Base-by-base conservation (phyloP, 108 stramenopile genomes). In the Cyclotella kingstonii region DNA sequence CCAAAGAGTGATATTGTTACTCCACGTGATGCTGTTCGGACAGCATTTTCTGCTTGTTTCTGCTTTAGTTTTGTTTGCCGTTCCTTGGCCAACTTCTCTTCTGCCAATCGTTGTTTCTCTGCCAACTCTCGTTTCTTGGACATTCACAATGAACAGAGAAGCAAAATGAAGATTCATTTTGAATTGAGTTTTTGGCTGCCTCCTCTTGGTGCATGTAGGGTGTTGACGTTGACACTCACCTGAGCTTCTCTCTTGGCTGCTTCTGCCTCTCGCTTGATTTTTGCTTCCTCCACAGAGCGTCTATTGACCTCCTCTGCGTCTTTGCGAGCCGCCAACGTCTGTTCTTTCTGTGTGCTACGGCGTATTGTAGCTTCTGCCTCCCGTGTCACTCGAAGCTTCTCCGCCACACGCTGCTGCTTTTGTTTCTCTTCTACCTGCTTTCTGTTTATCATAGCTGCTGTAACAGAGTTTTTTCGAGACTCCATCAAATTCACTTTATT, bases 1-100 rank as follows among this genome's bases (percentile, higher is more conserved):
- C 62, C 70, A 52, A 72, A 72, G 10, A 72, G 31, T 28, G 54
- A 63, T 11, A 72, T 72, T 10, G 70, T 72, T 10, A 57, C 62
- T 41, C 70, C 62, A 34, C 70, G 57, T 8, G 57, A 33, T 42
- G 68, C 62, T 18, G 29, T 64, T 1, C 22, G 51, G 5, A 63
- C 56, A 26, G 50, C 50, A 43, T 58, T 44, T 39, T 58, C 63
- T 5, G 70, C 70, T 17, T 63, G 56, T 42, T 42, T 47, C 42
- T 68, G 53, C 18, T 54, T 23, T 34, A 45, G 14, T 15, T 45
- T 45, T 15, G 15, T 15, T 15, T 8, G n/a, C 17, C 15, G 43
- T 15, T 45, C 14, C 15, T 45, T 15, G 5, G 10, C 18, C 48
- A 17, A 26, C 21, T 23, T 25, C 11, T 60, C 65, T 44, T 18